Evolutionary conservation across 306 rosid genomes (phyloP).

Genomic region (Biancaea sappan): DNA sequence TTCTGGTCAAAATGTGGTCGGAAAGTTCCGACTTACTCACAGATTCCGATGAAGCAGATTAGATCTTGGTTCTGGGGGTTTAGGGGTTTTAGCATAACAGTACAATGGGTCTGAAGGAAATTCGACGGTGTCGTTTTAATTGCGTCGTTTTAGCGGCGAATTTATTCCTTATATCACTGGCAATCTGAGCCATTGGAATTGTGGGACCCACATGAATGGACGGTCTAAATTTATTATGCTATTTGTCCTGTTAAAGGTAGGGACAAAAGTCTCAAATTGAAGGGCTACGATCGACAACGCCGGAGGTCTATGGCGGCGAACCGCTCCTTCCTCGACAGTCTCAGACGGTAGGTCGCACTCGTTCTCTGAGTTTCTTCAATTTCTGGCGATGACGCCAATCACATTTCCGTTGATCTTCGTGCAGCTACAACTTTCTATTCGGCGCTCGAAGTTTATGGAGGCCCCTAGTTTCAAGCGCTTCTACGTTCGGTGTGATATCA

Average conservation of each 20-base stretch:
- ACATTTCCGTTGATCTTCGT: neutral
- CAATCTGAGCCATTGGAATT: neutral
- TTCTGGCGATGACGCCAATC: neutral
- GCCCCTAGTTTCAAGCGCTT: conserved; percentile 31
- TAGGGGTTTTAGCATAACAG: conserved; percentile 28
- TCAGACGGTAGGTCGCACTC: conserved; percentile 39
- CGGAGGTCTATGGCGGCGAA: conserved; percentile 40
- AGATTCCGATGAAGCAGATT: conserved; percentile 18
- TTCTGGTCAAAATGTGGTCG: neutral
- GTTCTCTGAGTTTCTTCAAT: neutral
- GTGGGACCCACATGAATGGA: conserved; percentile 25
- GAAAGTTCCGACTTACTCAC: conserved; percentile 7
- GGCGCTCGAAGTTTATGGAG: conserved; percentile 31
- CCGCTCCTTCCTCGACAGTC: conserved; percentile 36
- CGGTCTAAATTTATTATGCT: neutral
- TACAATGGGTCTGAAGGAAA: neutral
- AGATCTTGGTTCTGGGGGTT: conserved; percentile 30
- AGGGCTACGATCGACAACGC: neutral
- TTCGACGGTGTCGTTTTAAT: neutral
- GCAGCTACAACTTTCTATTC: conserved; percentile 35
- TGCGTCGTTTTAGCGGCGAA: neutral
- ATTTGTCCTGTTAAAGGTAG: neutral
- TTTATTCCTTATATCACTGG: neutral
- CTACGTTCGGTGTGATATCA: neutral
- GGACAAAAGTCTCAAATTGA: neutral